Percentiles rank a stretch among this genome's conserved stretches.
Conservation (phyloP, 2,329 filamentous ascomycete species). For the Cercospora nicotianae region DNA sequence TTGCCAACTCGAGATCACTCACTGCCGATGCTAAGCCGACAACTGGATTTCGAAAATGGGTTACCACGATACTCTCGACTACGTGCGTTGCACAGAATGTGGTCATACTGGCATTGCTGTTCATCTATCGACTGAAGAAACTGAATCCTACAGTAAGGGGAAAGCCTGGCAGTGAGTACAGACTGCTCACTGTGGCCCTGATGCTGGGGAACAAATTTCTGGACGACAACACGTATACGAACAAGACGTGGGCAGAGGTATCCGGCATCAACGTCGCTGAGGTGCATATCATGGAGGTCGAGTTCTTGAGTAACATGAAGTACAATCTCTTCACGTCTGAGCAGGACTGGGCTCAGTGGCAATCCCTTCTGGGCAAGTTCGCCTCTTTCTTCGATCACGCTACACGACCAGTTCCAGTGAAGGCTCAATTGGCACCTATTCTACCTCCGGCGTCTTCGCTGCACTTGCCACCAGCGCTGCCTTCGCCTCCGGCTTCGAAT, state of each 20-base stretch:
- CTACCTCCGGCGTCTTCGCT: conserved; percentile 53
- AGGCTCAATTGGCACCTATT: conserved; percentile 36
- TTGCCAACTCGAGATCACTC: conserved; percentile 52
- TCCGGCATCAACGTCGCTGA: conserved; percentile 91
- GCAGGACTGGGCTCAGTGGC: conserved; percentile 84
- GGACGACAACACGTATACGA: conserved; percentile 98
- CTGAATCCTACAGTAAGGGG: conserved; percentile 87
- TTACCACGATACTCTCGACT: conserved; percentile 82
- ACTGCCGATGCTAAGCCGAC: conserved; percentile 72
- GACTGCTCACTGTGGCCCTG: conserved; percentile 86
- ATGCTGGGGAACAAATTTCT: conserved; percentile 99
- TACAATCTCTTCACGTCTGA: conserved; percentile 88
- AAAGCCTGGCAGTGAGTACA: conserved; percentile 88
- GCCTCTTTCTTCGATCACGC: conserved; percentile 78
- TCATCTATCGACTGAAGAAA: conserved; percentile 90
- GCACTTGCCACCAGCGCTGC: conserved; percentile 48
- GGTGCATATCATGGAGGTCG: conserved; percentile 99
- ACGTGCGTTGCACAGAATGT: conserved; percentile 97
- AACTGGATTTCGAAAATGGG: conserved; percentile 87
- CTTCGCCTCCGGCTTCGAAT: conserved; percentile 53
- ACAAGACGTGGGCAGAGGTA: conserved; percentile 99
- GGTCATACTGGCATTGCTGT: conserved; percentile 82
- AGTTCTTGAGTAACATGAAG: conserved; percentile 97
- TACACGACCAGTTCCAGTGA: conserved; percentile 42
- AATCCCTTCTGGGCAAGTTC: conserved; percentile 77